Evolutionary conservation across 73 alveolate species (phyloP), one percentile per base, ranked within the genome.

Genomic region (Uronychia setigera): DNA sequence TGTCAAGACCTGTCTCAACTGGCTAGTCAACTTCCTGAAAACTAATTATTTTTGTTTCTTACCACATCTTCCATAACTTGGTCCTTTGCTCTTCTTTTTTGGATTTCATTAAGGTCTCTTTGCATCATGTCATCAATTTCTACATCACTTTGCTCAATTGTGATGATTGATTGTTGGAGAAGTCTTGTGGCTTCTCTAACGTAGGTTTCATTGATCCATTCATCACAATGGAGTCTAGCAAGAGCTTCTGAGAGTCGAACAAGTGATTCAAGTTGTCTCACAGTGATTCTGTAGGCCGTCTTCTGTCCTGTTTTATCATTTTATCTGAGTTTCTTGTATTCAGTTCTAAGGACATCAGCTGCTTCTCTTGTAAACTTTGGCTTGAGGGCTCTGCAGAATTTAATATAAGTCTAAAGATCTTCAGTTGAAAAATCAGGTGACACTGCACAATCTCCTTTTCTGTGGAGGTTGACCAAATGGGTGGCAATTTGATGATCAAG

Each of bases 181-280:
- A 98, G 90, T 89, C 99, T 91, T 14, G 95, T 92, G 13, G 98
- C 99, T 78, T 98, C 99, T 76, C 91, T 74, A 9, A 97, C 99
- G 87, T 93, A 98, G 34, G 84, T 83, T n/a, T 96, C 94, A 58
- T 83, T 90, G 5, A 98, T 91, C 29, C 79, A 91, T 57, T 94
- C 95, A 59, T 94, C 94, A 80, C 95, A 94, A 87, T 98, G 97
- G 25, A 96, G 96, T 92, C 97, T 96, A 28, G 99, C 99, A 80
- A 98, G 60, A 1, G 99, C 99, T 86, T 98, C 99, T 58, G 98
- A 92, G 46, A 98, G 91, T 85, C 99, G 76, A 59, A 98, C 93
- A 81, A 98, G 93, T 46, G 98, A 92, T 84, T 99, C 99, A 74
- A 98, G 95, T 90, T 98, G 98, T 75, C 99, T 95, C 32, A 97